Conservation (phyloP, 106 monocot genomes). For the Xerophyta viscosa region DNA sequence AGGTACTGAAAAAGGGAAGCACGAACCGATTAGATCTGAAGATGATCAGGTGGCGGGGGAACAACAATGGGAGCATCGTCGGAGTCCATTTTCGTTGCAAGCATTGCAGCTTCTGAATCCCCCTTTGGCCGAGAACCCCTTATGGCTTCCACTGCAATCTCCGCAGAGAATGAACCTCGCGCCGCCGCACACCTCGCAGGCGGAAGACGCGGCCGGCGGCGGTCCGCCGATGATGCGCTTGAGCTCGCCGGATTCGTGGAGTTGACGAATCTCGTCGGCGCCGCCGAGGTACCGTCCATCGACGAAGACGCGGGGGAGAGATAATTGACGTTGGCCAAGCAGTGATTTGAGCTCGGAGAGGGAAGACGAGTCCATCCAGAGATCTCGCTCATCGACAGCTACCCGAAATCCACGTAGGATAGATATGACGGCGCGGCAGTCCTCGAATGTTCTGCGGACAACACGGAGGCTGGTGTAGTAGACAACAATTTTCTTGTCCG, state of each 20-base stretch:
- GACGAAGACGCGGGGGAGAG: conserved; percentile 61
- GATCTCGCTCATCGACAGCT: conserved; percentile 9
- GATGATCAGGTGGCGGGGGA: conserved; percentile 12
- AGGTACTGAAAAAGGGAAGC: background rate
- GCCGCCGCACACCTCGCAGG: conserved; percentile 53
- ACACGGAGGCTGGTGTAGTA: conserved; percentile 13
- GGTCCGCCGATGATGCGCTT: conserved; percentile 31
- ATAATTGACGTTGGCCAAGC: conserved; percentile 9
- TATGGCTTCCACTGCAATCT: conserved; percentile 61
- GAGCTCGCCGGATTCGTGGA: conserved; percentile 70
- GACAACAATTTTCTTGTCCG: conserved; percentile 21
- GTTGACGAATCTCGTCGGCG: conserved; percentile 59
- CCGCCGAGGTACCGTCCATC: conserved; percentile 68
- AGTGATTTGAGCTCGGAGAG: conserved; percentile 16
- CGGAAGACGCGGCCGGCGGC: conserved; percentile 14
- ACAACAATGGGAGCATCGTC: conserved; percentile 52
- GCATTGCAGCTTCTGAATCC: conserved; percentile 50
- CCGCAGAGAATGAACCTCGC: conserved; percentile 54
- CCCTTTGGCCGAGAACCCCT: conserved; percentile 47
- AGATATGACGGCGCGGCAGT: conserved; percentile 6
- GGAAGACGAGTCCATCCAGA: conserved; percentile 10
- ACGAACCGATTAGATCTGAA: conserved; percentile 5
- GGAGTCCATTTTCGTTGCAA: conserved; percentile 88
- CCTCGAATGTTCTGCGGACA: conserved; percentile 11
- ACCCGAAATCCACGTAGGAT: conserved; percentile 9